Percentiles rank a stretch among this genome's conserved stretches.
Evolutionary conservation across 164 flowering plant genomes (phyloP).

Genomic region (Nelumbo lutea): DNA sequence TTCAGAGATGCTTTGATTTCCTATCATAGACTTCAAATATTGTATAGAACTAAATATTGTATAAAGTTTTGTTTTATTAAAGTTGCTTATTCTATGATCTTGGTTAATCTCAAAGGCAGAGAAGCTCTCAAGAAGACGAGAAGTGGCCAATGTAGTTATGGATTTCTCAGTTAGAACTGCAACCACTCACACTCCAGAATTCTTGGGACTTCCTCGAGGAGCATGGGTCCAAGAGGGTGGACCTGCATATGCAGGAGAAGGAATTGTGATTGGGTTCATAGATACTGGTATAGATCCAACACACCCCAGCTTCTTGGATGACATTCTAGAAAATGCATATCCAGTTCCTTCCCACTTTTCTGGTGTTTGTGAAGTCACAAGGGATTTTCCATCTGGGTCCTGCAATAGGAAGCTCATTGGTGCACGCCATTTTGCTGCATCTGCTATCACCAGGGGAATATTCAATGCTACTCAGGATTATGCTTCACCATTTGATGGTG

Average conservation of each 20-base stretch:
- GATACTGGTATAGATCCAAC: slow-evolving; percentile 98
- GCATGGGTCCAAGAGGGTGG: slow-evolving; percentile 95
- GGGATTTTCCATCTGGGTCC: slow-evolving; percentile 94
- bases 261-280: slow-evolving; percentile 83
- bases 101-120: slow-evolving; percentile 52
- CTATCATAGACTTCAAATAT: too few relatives aligned
- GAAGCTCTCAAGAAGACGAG: slow-evolving; percentile 68
- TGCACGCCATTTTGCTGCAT: slow-evolving; percentile 97
- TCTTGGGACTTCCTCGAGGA: slow-evolving; percentile 87
- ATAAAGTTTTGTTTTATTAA: not conserved
- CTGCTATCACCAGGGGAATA: slow-evolving; percentile 96
- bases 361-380: slow-evolving; percentile 93
- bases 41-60: too few relatives aligned
- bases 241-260: slow-evolving; percentile 79
- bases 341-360: slow-evolving; percentile 77
- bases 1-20: too few relatives aligned
- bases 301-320: slow-evolving; percentile 85
- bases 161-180: slow-evolving; percentile 92
- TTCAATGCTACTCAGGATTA: slow-evolving; percentile 86
- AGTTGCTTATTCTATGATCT: not conserved
- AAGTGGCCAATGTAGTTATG: slow-evolving; percentile 85
- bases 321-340: slow-evolving; percentile 36
- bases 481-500: slow-evolving; percentile 95
- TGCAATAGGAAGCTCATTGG: slow-evolving; percentile 96
- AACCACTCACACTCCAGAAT: slow-evolving; percentile 92